Base-by-base conservation (phyloP, 139 green algal genomes). In the Chlorella sp. region DNA sequence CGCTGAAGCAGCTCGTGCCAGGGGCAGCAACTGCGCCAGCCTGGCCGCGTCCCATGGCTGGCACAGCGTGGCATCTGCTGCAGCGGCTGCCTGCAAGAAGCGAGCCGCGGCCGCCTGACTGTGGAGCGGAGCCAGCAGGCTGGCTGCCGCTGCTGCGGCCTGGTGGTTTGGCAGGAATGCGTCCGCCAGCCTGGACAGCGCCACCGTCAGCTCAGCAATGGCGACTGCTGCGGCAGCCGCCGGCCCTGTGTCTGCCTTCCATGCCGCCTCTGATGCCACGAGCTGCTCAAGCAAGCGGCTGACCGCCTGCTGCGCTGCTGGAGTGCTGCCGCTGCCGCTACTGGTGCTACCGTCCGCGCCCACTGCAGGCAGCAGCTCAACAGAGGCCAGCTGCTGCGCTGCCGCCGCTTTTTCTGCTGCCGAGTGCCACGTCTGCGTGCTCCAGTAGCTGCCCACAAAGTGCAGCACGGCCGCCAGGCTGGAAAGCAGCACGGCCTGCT, bases 381-480 rank as follows among this genome's bases (percentile, higher is more conserved):
- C 6, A 7, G 6, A 41, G 48, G 14, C 28, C 48, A 85, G 36
- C 81, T 72, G 68, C 44, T 75, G 30, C 36, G 67, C 64, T 22
- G 79, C 79, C 2, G 41, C 79, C n/a, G 43, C 79, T n/a, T 60
- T 65, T 1, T 84, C 79, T 24, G 62, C 64, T 3, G 64, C 43
- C 9, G 44, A 54, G 79, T 84, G 79, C 79, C 79, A 84, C 30
- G 36, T 8, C 79, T 84, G 64, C 30, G 64, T 87, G 28, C 48
- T 30, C 90, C 90, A 93, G 81, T 92, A 93, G 58, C 76, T 76
- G n/a, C 69, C 84, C 30, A 89, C 76, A 58, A 88, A 88, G 67
- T 85, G 75, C 51, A 88, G 36, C n/a, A 81, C 84, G 3, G 90
- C 86, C 26, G 87, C 86, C 64, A 90, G 70, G 32, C 72, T 80